Base-by-base conservation (phyloP, 2,329 filamentous ascomycete genomes). In the Xylariaceae sp. region DNA sequence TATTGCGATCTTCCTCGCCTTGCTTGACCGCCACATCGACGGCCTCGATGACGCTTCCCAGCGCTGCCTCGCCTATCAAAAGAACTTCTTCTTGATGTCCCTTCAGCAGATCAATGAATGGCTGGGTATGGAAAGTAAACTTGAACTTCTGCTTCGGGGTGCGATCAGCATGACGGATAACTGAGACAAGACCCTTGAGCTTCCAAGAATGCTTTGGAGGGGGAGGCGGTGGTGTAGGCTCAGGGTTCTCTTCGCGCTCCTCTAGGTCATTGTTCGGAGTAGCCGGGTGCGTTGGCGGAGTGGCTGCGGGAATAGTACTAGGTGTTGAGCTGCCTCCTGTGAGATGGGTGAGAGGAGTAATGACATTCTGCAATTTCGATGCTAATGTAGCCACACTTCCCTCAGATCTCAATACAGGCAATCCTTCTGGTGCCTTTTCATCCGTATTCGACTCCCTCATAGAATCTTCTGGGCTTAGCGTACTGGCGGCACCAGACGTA, bases 71-170 rank as follows among this genome's bases (percentile, higher is more conserved):
- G 7, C 93, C 93, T 65, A 96, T 94, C 18, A 99, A 82, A 1
- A 99, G 81, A 1, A 99, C 94, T 72, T 99, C 94, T 74, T 97
- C 93, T 69, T 96, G 90, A 69, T 99, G 93, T 0, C 94, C 94
- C 72, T 93, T 96, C 48, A 99, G 83, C 3, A 99, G 80, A 64
- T 96, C 90, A 64, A 99, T 92, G 70, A 99, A 99, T 0, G 94
- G 94, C 63, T 92, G 90, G 0, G 92, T 96, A 71, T 99, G 94
- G 68, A 99, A 97, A 0, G 94, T 99, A 69, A 97, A 99, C 73
- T 99, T 99, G 80, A 97, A 97, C 73, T 99, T 99, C 70, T 99
- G 94, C 76, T 99, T 99, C 2, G 94, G 94, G 1, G 94, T 99
- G 58, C 94, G 88, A 76, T 99, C 94, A 2, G 95, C 95, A 74